phyloP scores from a whole-genome alignment of 805 yeast genomes.

The Saturnispora sanitii region DNA sequence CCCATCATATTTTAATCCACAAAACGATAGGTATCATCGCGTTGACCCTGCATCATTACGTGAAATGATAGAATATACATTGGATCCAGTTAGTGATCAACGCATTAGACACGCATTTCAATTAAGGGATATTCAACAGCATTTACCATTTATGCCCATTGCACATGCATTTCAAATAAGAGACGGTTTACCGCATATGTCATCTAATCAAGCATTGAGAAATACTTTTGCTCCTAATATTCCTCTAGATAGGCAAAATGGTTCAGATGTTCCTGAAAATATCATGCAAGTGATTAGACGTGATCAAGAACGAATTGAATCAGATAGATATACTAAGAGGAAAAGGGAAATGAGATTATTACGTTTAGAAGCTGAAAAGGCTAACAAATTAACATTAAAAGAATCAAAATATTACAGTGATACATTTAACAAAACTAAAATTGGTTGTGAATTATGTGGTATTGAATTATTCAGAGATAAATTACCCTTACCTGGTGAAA shows the following conservation, averaged over 20 bases:
- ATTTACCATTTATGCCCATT: too few species aligned
- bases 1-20: too few species aligned
- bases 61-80: too few species aligned
- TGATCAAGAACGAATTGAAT: constrained; percentile 24
- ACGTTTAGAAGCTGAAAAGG: constrained; percentile 16
- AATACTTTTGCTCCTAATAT: neutral
- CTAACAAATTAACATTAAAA: constrained; percentile 11
- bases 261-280: constrained; percentile 20
- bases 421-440: constrained; percentile 21
- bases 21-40: too few species aligned
- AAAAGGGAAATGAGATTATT: constrained; percentile 3
- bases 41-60: too few species aligned
- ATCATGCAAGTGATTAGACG: constrained; percentile 23
- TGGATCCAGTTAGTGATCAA: too few species aligned
- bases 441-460: constrained; percentile 61
- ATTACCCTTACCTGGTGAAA: constrained; percentile 34
- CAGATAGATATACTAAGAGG: constrained; percentile 18
- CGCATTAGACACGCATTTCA: too few species aligned
- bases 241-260: neutral
- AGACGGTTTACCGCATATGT: too few species aligned
- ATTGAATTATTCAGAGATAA: constrained; percentile 58
- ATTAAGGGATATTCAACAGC: too few species aligned
- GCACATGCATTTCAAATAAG: too few species aligned
- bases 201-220: constrained; percentile 4
- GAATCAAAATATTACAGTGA: constrained; percentile 21